Conservation (phyloP, 1,139 yeast genomes). For the Lodderomyces theae region DNA sequence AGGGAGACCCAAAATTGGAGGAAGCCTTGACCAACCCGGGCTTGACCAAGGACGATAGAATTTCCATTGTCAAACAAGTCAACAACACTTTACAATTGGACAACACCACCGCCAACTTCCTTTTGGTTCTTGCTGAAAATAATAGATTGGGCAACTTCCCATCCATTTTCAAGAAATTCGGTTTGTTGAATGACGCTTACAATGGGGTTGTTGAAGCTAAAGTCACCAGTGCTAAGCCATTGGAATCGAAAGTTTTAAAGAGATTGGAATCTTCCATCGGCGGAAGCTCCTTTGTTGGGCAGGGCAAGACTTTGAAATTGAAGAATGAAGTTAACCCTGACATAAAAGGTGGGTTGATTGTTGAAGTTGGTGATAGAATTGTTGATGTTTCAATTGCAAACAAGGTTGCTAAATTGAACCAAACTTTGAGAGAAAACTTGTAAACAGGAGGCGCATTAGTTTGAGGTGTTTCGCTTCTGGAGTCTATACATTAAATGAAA, state of each 20-base stretch:
- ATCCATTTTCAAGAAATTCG: conserved; percentile 68
- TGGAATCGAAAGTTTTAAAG: conserved; percentile 76
- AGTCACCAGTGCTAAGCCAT: conserved; percentile 83
- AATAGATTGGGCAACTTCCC: conserved; percentile 79
- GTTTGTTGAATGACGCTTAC: conserved; percentile 80
- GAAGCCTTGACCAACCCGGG: conserved; percentile 79
- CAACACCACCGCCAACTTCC: conserved; percentile 74
- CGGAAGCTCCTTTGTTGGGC: conserved; percentile 78
- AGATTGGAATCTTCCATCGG: conserved; percentile 80
- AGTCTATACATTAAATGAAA: too few species aligned
- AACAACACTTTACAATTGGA: conserved; percentile 62
- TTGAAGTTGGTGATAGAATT: conserved; percentile 95
- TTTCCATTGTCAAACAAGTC: conserved; percentile 61
- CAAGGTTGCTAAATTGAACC: conserved; percentile 86
- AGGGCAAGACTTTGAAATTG: conserved; percentile 81
- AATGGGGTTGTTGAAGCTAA: conserved; percentile 91
- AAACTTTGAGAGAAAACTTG: conserved; percentile 78
- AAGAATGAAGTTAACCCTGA: conserved; percentile 83
- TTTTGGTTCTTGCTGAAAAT: conserved; percentile 87
- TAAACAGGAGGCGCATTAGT: too few species aligned
- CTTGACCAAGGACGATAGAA: conserved; percentile 72
- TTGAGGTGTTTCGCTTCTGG: too few species aligned
- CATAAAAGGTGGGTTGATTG: conserved; percentile 92
- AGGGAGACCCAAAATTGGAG: conserved; percentile 61
- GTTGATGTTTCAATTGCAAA: conserved; percentile 88